These are phyloP conservation scores for Chrysochromulina parva DNA, from an alignment of 78 protist species.

Conservation along the genomic window DNA sequence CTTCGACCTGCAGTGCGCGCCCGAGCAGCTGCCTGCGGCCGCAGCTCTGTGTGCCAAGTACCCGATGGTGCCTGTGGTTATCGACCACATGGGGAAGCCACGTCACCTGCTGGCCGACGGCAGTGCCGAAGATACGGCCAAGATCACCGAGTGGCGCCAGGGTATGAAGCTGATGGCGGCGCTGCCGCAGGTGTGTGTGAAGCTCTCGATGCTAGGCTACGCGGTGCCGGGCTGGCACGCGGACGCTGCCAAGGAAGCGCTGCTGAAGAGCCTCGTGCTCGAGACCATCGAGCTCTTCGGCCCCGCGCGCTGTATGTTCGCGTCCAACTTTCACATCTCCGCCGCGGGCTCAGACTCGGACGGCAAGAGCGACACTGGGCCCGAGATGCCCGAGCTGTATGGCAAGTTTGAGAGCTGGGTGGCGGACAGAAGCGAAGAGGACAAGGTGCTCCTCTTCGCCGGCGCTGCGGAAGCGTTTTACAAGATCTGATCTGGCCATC, in stretches of 20 bases:
- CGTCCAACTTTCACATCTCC: neutral
- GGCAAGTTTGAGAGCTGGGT: neutral
- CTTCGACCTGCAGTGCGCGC: constrained; percentile 3
- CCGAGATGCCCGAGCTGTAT: neutral
- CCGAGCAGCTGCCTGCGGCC: neutral
- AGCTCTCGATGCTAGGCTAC: neutral
- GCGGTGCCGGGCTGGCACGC: neutral
- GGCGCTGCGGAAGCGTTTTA: neutral
- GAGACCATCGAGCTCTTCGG: neutral
- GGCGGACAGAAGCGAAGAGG: neutral
- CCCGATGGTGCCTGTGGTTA: neutral
- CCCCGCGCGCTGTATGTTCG: neutral
- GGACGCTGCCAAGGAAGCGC: neutral
- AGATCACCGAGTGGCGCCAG: neutral
- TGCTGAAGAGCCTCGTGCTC: neutral
- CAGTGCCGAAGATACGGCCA: neutral
- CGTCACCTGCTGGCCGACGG: neutral
- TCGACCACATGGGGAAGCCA: neutral
- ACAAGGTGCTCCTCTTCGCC: neutral
- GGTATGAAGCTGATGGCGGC: neutral
- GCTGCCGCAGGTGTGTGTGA: neutral
- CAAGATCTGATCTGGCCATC: neutral
- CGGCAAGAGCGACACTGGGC: neutral
- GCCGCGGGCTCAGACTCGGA: neutral
- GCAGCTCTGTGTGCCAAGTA: neutral